Evolutionary conservation across 129 eudicot genomes (phyloP), one percentile per base, ranked within the genome.

Genomic region (Silybum marianum): DNA sequence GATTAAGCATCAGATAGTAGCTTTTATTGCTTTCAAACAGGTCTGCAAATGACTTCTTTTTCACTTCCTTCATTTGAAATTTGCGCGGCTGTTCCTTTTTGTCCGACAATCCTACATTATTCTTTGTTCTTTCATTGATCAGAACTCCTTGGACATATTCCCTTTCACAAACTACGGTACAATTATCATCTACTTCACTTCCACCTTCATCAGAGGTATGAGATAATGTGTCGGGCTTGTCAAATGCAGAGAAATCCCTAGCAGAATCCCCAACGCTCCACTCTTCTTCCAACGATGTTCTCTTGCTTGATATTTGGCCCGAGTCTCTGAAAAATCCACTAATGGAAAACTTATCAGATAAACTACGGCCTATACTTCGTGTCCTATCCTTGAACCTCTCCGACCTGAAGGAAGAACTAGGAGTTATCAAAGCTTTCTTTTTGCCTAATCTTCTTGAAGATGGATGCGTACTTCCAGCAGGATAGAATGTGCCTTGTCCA

Each of bases 1-100:
- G 87, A 78, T 90, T 91, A 82, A 93, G 98, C 98, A 88, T 93
- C 84, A 91, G 81, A 87, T 63, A 91, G 85, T 88, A 87, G 92
- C 97, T 89, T 80, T 80, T 89, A 42, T 73, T 83, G 84, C 90
- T 89, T 75, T 83, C 77, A 78, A 80, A 84, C 81, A 86, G 77
- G 69, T 85, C 85, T 67, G 86, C 66, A 77, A 89, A 88, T 26
- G 97, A 84, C 65, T 75, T 85, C 83, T 75, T 89, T 82, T 87
- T 86, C 48, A 85, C 81, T 76, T 91, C 88, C 69, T 81, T 85
- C 26, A 75, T 83, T 68, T 54, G 42, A 88, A 84, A 83, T 71
- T 93, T 93, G 42, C 82, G 81, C n/a, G 76, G 81, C 24, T 78
- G 88, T 69, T 89, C 90, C 68, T 74, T 85, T 80, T 83, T 91